These are phyloP conservation scores for Penicillium sp. DNA, from an alignment of 2,329 filamentous ascomycete genomes.

Conservation along the genomic window DNA sequence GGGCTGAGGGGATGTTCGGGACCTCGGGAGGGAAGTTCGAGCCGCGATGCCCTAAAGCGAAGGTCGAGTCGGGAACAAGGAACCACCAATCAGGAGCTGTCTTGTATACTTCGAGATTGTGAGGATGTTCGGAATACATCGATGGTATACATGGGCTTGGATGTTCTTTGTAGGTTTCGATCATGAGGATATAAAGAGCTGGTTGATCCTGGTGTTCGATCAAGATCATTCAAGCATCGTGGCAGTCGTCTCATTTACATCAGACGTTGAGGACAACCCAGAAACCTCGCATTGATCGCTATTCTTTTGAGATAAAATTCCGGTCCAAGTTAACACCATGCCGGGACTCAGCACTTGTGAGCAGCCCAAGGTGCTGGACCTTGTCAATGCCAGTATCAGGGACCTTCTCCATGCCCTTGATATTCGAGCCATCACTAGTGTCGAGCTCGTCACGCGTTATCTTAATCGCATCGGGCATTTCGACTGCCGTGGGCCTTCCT, in stretches of 20 bases:
- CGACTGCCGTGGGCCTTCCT: slow-evolving; percentile 39
- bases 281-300: not conserved
- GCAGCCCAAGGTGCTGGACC: not conserved
- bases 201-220: not conserved
- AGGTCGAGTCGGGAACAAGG: not conserved
- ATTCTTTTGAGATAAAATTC: not conserved
- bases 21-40: not conserved
- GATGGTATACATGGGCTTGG: not conserved
- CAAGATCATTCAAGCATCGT: not conserved
- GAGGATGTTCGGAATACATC: not conserved
- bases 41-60: not conserved
- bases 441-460: slow-evolving; percentile 47
- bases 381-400: not conserved
- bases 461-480: slow-evolving; percentile 50
- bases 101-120: not conserved
- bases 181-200: not conserved
- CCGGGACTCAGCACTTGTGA: not conserved
- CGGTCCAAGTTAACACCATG: not conserved
- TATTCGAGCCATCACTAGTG: slow-evolving; percentile 35
- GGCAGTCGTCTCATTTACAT: not conserved
- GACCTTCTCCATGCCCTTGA: slow-evolving; percentile 4
- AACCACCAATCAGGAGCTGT: not conserved
- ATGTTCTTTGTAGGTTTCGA: not conserved
- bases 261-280: not conserved
- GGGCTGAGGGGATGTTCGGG: not conserved